Base-by-base conservation (phyloP, 106 monocot genomes). In the Vanilla planifolia region DNA sequence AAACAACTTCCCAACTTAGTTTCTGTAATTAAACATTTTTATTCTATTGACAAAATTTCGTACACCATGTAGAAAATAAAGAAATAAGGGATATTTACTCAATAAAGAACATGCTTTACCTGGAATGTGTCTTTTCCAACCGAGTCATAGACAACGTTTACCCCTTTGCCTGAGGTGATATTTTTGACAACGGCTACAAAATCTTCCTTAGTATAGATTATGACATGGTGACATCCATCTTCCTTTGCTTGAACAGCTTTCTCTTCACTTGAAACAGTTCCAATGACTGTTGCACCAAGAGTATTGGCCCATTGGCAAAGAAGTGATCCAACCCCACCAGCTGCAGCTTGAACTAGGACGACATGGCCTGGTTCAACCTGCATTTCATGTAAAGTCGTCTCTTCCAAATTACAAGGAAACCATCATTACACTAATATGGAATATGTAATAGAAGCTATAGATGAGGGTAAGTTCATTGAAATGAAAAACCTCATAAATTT, bases 271-370 rank as follows among this genome's bases (percentile, higher is more conserved):
- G 89, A 90, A 33, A 85, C 89, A 8, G 89, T 81, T 21, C 89
- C 89, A 52, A 90, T 85, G 29, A 85, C 81, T 19, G 81, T 85
- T 39, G 89, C 89, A 42, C 89, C 89, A 29, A 90, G 78, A 6
- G 85, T 81, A 48, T 85, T 81, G 19, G 81, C 89, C 89, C 89
- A 90, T 50, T 90, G 89, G 48, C 89, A 90, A 46, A 90, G 73
- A 14, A 90, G 35, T 33, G 89, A 90, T 2, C 89, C 89, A 39
- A 85, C 85, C 3, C 89, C 89, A 33, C 85, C 85, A 60, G 89
- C 89, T 22, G 89, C 89, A 61, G 85, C 89, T 76, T 85, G 89
- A 60, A 90, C 61, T 8, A 90, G 85, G 28, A 90, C 30, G 4
- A 75, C 81, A 61, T 90, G 89, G 24, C 85, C 81, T 47, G 34